These are phyloP conservation scores for Leishmania mexicana DNA, from an alignment of 208 protist genomes.

Conservation along the genomic window DNA sequence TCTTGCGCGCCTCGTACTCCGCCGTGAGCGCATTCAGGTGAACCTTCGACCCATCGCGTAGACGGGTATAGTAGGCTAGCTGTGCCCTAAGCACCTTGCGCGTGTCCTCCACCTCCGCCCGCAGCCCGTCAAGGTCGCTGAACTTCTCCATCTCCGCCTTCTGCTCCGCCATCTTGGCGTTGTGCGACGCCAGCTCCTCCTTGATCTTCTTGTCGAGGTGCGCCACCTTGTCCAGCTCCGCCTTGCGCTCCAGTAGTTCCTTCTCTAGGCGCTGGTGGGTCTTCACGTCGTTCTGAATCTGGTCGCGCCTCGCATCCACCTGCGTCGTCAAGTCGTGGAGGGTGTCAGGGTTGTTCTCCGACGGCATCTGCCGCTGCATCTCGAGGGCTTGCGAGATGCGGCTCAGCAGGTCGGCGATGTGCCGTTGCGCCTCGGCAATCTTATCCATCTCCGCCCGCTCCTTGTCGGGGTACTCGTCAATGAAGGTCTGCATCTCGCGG, in stretches of 20 bases:
- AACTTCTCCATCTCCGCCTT: conserved; percentile 79
- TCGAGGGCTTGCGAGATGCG: conserved; percentile 83
- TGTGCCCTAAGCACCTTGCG: conserved; percentile 52
- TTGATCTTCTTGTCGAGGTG: conserved; percentile 91
- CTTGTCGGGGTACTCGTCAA: conserved; percentile 83
- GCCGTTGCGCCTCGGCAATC: conserved; percentile 56
- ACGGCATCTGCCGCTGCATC: conserved; percentile 78
- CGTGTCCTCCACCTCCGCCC: conserved; percentile 64
- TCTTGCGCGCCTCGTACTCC: conserved; percentile 56
- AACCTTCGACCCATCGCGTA: conserved; percentile 77
- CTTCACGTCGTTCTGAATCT: conserved; percentile 80
- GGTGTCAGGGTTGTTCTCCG: conserved; percentile 52
- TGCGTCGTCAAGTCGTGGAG: conserved; percentile 80
- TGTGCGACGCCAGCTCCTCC: conserved; percentile 78
- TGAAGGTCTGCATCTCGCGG: conserved; percentile 85
- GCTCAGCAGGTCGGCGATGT: conserved; percentile 71
- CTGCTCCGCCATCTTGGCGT: conserved; percentile 82
- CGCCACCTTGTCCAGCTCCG: conserved; percentile 89
- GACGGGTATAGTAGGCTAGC: conserved; percentile 55
- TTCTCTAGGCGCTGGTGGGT: conserved; percentile 89
- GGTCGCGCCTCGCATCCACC: conserved; percentile 75
- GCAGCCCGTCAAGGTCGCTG: conserved; percentile 75
- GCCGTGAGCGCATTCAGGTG: conserved; percentile 67
- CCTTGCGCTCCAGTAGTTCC: conserved; percentile 88
- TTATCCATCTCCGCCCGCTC: conserved; percentile 73